Percentiles rank a stretch among this genome's conserved stretches.
Conservation (phyloP, 768 basidiomycete species). For the Mycena sanguinolenta region DNA sequence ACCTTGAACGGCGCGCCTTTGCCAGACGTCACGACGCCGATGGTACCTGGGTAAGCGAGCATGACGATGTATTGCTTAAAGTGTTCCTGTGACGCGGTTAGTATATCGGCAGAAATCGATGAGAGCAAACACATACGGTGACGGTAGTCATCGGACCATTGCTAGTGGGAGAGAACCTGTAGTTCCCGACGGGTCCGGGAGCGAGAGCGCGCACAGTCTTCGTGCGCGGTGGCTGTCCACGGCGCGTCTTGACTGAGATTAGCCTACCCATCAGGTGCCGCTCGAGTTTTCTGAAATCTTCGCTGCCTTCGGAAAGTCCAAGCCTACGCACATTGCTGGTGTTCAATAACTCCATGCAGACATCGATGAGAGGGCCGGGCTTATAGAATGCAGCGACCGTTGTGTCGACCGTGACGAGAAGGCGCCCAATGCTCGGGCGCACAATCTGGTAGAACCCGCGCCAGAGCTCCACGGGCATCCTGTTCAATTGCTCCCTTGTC, state of each 20-base stretch:
- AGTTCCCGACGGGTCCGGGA: conserved; percentile 45
- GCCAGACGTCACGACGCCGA: conserved; percentile 45
- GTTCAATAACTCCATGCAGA: conserved; percentile 42
- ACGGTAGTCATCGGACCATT: conserved; percentile 44
- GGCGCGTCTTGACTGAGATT: conserved; percentile 38
- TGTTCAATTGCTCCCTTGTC: conserved; percentile 24
- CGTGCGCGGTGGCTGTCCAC: conserved; percentile 4
- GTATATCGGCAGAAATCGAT: neutral
- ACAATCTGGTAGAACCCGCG: conserved; percentile 56
- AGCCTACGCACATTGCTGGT: conserved; percentile 42
- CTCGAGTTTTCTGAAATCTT: conserved; percentile 40
- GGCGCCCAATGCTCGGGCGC: conserved; percentile 44
- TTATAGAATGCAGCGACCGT: conserved; percentile 51
- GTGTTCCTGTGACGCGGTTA: conserved; percentile 46
- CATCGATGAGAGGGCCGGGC: conserved; percentile 35
- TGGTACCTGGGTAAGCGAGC: conserved; percentile 45
- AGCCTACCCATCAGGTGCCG: conserved; percentile 46
- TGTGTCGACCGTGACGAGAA: conserved; percentile 52
- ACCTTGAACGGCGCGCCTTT: conserved; percentile 39
- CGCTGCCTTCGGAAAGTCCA: conserved; percentile 24
- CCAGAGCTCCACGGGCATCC: conserved; percentile 46
- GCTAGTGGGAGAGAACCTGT: conserved; percentile 48
- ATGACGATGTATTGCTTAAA: conserved; percentile 46
- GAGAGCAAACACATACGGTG: conserved; percentile 40
- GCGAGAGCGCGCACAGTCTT: conserved; percentile 49